Evolutionary conservation across 140 eudicot genomes (phyloP).

Genomic region (Ambrosia hybrid): DNA sequence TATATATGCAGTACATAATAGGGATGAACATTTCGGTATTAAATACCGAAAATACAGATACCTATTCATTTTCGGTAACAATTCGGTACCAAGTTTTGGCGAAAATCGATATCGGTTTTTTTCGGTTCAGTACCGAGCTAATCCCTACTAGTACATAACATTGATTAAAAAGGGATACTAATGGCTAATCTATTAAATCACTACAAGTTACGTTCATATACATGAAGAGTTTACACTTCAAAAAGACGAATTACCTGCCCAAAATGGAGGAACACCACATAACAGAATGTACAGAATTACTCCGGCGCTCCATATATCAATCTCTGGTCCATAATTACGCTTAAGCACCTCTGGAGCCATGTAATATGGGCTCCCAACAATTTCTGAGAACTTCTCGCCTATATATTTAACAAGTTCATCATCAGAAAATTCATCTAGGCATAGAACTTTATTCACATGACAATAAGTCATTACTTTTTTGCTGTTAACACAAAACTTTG

Average conservation of each 20-base stretch:
- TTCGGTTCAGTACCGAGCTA: too few relatives aligned
- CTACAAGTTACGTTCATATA: neutral
- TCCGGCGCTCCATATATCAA: constrained; percentile 98
- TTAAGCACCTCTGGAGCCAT: constrained; percentile 97
- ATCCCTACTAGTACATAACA: neutral
- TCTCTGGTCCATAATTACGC: constrained; percentile 94
- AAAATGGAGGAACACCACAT: constrained; percentile 96
- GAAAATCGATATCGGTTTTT: too few relatives aligned
- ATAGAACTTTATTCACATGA: constrained; percentile 14
- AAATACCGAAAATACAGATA: too few relatives aligned
- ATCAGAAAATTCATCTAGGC: constrained; percentile 12
- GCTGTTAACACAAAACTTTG: neutral
- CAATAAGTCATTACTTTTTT: neutral
- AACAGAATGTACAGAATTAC: constrained; percentile 84
- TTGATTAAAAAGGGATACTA: neutral
- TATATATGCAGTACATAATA: too few relatives aligned
- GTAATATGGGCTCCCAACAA: constrained; percentile 96
- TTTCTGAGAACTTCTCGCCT: constrained; percentile 94
- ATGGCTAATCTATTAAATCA: neutral
- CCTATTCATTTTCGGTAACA: too few relatives aligned
- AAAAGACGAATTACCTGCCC: constrained; percentile 68
- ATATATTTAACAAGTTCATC: constrained; percentile 13
- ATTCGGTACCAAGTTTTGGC: too few relatives aligned
- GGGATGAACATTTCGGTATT: too few relatives aligned
- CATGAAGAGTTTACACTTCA: neutral